Base-by-base conservation (phyloP, 2,329 filamentous ascomycete genomes). In the Epichloe sylvatica region DNA sequence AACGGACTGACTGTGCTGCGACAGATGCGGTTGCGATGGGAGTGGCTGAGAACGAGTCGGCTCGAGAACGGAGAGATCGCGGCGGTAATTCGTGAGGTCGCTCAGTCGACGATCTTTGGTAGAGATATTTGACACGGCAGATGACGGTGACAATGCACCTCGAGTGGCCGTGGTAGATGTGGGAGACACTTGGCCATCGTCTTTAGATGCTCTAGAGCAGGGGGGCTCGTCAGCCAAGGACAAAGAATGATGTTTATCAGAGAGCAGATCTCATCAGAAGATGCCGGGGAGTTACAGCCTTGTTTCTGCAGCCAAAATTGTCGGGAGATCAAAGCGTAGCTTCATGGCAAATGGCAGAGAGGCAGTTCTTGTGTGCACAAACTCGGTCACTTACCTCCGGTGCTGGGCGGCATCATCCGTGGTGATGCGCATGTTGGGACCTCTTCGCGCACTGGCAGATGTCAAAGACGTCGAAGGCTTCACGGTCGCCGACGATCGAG, bases 31-130 rank as follows among this genome's bases (percentile, higher is more conserved):
- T 54, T 80, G 76, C 80, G 40, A 41, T 13, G 47, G 19, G 13
- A 37, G 30, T 12, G 45, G 41, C 79, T 57, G 80, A 51, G 77
- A 70, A 55, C 78, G 76, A 51, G 75, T 72, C 35, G 77, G 75
- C 54, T 86, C 81, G 59, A 86, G 71, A 51, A 83, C 77, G 57
- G 80, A 75, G 50, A 86, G 75, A 59, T 87, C 82, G 68, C 82
- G 83, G 60, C 83, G 80, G 63, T 86, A 83, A 63, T 84, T 82
- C 62, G 72, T 72, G 58, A 86, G 75, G 61, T 83, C 80, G 68
- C 73, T 76, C 61, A 75, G 64, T 56, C 75, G 71, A 59, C 73
- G 76, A 55, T 77, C 77, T 64, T 70, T 67, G 52, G 70, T 70
- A 52, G 67, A 47, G 68, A 70, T 57, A 72, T 56, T 56, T 55